Conservation (phyloP, 2,329 filamentous ascomycete species). For the Xylariaceae sp. region DNA sequence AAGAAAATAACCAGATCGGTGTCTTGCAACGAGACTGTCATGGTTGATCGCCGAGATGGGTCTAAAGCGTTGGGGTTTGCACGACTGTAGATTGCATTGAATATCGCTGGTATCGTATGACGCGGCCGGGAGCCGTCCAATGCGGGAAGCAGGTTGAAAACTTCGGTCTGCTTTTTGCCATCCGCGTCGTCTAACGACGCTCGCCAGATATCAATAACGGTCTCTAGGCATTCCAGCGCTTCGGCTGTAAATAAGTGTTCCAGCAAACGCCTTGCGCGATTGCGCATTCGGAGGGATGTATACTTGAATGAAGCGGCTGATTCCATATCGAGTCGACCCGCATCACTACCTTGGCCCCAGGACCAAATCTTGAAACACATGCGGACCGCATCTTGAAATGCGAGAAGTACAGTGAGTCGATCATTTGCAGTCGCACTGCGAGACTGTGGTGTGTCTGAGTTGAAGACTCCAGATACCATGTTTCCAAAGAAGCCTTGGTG, state of each 20-base stretch:
- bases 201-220: constrained; percentile 82
- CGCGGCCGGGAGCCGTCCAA: constrained; percentile 88
- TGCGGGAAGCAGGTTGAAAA: constrained; percentile 85
- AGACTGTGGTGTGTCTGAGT: constrained; percentile 72
- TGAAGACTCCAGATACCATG: constrained; percentile 89
- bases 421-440: constrained; percentile 88
- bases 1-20: constrained; percentile 84
- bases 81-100: constrained; percentile 93
- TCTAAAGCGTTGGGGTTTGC: constrained; percentile 83
- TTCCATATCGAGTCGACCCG: constrained; percentile 57
- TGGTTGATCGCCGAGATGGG: constrained; percentile 74
- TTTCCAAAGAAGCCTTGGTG: constrained; percentile 89
- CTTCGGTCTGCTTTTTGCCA: constrained; percentile 55
- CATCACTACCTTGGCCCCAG: constrained; percentile 71
- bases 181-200: constrained; percentile 44
- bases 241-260: constrained; percentile 93
- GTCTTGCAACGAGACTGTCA: constrained; percentile 82
- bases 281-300: constrained; percentile 86
- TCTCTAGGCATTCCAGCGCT: constrained; percentile 89
- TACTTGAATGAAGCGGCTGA: constrained; percentile 84
- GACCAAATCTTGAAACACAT: constrained; percentile 95
- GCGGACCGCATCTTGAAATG: constrained; percentile 91
- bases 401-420: constrained; percentile 87
- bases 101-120: constrained; percentile 87
- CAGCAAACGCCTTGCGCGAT: constrained; percentile 79